These are phyloP conservation scores for Phyllostachys edulis DNA, from an alignment of 176 grass and related monocot genomes.

Conservation along the genomic window DNA sequence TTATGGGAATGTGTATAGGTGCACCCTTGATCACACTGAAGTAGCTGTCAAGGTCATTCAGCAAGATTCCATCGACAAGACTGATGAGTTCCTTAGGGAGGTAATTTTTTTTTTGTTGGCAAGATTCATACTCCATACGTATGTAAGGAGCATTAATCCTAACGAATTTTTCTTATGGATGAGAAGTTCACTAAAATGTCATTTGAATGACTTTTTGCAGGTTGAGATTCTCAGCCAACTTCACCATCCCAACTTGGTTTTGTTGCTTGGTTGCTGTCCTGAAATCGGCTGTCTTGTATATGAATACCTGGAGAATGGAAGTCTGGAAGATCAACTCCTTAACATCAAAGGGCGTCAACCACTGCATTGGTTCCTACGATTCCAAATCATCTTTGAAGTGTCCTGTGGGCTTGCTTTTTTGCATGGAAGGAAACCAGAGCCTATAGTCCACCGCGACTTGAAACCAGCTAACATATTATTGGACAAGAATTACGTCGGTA, in stretches of 20 bases:
- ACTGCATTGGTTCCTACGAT: conserved; percentile 72
- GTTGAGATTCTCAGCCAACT: conserved; percentile 89
- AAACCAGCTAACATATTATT: conserved; percentile 87
- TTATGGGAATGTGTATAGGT: conserved; percentile 83
- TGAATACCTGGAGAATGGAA: conserved; percentile 81
- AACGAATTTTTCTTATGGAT: neutral
- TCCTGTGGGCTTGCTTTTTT: conserved; percentile 77
- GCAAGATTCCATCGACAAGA: conserved; percentile 63
- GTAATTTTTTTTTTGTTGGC: conserved; percentile 30
- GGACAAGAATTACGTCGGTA: conserved; percentile 67
- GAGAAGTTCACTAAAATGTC: neutral
- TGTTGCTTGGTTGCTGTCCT: conserved; percentile 74
- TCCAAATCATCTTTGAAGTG: conserved; percentile 73
- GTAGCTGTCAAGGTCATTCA: conserved; percentile 90
- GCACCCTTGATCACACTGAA: conserved; percentile 74
- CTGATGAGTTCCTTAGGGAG: conserved; percentile 80
- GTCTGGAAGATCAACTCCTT: conserved; percentile 73
- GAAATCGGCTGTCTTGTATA: conserved; percentile 76
- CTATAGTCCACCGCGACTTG: conserved; percentile 84
- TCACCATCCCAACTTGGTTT: conserved; percentile 75
- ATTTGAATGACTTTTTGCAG: conserved; percentile 27
- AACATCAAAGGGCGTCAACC: conserved; percentile 31
- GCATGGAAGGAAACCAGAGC: conserved; percentile 68
- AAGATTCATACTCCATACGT: neutral
- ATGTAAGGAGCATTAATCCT: neutral